Evolutionary conservation across 78 protist genomes (phyloP), one percentile per base, ranked within the genome.

Genomic region (Dictyostelium firmibasis): DNA sequence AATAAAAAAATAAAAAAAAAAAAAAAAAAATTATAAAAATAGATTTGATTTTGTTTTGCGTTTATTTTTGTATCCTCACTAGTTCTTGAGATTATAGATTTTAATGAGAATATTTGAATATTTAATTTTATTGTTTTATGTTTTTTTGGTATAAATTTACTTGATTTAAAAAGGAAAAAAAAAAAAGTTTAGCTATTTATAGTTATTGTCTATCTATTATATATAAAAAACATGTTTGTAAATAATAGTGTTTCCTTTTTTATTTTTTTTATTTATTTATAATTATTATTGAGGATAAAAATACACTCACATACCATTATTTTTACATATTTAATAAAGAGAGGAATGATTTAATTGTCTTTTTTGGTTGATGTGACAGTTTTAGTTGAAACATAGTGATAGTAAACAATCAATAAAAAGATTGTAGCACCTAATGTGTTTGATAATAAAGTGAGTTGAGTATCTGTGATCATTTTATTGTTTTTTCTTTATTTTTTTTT

Each of bases 381-480:
- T 72, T 25, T 16, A 3, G 86, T 38, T 16, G 82, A 29, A 20
- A 88, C 25, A 74, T 62, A 88, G 33, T 88, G 94, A 88, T 88
- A 88, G 16, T 38, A 57, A 53, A 88, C 94, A 88, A 88, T 81
- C 8, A 88, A 81, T 20, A 88, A 6, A 57, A 88, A 77, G 29
- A 77, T 57, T 25, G 83, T 31, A 0, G 94, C 94, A 47, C 94
- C 94, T 27, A 88, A 36, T 2, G 86, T 79, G 70, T 88, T 88
- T 16, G 94, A 85, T 64, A 88, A 81, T 25, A 88, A 78, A 16
- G 94, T 27, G 16, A 88, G 33, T 88, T 88, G 94, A 1, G 85
- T 88, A 81, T 88, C 94, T 13, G 94, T 88, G 69, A 88, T 88
- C 79, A 81, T 81, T 81, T 36, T 76, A 13, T 16, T 16, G 29